Base-by-base conservation (phyloP, 305 asterid genomes). In the Fraxinus latifolia region DNA sequence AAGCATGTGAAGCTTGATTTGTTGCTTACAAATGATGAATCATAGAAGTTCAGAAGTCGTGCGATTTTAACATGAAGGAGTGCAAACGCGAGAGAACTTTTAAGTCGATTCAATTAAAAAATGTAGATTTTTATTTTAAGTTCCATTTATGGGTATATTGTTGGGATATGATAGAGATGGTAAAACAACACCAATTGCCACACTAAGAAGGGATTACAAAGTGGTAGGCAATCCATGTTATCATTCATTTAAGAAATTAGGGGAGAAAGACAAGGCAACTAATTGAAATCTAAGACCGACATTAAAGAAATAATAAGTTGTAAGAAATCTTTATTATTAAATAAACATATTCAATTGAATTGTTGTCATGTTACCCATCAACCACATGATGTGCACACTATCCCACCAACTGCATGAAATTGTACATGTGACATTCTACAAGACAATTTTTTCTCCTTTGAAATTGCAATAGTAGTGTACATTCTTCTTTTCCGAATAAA, bases 301-400 rank as follows among this genome's bases (percentile, higher is more conserved):
- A 39, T 80, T 84, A 83, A 83, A 84, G 75, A 74, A 88, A 75
- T 79, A 74, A 74, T 83, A 86, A 82, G 85, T 83, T 85, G 84
- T 67, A 7, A 14, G 74, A 76, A 72, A 80, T 81, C 78, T 86
- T 82, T 82, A 78, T 37, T 78, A 80, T 72, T 71, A 44, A 62
- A 39, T 55, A 29, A 67, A 77, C 25, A 5, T 36, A 79, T 75
- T 77, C 29, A 76, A 79, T 47, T 85, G 79, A 79, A 39, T 79
- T 76, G 84, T 82, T 82, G 82, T 72, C 73, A 19, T 55, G 86
- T 76, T 82, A 80, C 80, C 77, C 84, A 81, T 77, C 90, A 83
- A 80, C 89, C 89, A 82, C 85, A 78, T 87, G 89, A 53, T 36
- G 50, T 81, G 21, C 83, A 72, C 58, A 21, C 32, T 44, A n/a